Evolutionary conservation across 805 yeast genomes (phyloP).

Genomic region (Candida railenensis): DNA sequence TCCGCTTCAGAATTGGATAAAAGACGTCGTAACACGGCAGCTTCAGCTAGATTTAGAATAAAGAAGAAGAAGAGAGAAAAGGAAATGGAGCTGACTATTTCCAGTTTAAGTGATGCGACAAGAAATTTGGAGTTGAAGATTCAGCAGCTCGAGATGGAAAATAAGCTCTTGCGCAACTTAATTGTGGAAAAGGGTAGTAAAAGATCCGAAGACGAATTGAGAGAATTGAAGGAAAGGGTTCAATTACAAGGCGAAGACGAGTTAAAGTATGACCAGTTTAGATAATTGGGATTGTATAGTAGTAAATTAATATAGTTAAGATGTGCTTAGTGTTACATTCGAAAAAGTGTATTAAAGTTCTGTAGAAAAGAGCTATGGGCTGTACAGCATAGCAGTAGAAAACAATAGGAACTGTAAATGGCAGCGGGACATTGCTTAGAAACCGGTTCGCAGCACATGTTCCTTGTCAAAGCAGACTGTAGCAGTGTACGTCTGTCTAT

Average conservation of each 20-base stretch:
- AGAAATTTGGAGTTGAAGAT: conserved; percentile 44
- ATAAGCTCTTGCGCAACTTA: conserved; percentile 53
- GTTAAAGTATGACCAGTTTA: neutral
- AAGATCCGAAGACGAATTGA: conserved; percentile 38
- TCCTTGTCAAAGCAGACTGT: too few species aligned
- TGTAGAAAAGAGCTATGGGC: neutral
- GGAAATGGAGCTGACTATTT: conserved; percentile 53
- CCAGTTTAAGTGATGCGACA: conserved; percentile 44
- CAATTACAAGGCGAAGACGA: conserved; percentile 13
- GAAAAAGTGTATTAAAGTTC: neutral
- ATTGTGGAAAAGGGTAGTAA: conserved; percentile 50
- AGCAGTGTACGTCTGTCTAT: too few species aligned
- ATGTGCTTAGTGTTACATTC: neutral
- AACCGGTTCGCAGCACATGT: too few species aligned
- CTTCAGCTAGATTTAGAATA: conserved; percentile 62
- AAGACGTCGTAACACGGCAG: conserved; percentile 60
- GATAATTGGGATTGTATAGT: neutral
- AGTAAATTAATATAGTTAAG: neutral
- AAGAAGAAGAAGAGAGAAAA: conserved; percentile 61
- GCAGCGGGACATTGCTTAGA: too few species aligned
- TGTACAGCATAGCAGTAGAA: too few species aligned
- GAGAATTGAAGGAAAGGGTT: conserved; percentile 31
- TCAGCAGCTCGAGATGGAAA: conserved; percentile 60
- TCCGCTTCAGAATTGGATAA: conserved; percentile 40
- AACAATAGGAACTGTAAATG: too few species aligned